phyloP scores from a whole-genome alignment of 2,329 filamentous ascomycete species.

The Colletotrichum incanum region DNA sequence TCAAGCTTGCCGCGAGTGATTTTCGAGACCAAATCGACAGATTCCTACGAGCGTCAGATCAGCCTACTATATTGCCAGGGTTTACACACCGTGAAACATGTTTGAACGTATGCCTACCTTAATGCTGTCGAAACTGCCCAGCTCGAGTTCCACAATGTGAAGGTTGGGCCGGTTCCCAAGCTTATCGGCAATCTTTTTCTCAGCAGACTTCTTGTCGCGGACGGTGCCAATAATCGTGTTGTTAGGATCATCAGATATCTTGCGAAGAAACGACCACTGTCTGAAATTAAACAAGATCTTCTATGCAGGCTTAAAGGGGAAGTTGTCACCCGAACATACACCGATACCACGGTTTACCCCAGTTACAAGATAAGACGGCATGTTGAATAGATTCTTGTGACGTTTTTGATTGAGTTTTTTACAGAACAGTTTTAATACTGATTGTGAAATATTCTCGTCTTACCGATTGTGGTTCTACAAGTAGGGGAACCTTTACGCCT shows the following conservation, averaged over 20 bases:
- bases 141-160: conserved; percentile 59
- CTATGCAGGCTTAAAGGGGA: not conserved
- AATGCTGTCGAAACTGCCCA: conserved; percentile 57
- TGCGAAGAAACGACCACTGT: conserved; percentile 34
- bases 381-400: not conserved
- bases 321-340: not conserved
- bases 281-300: not conserved
- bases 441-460: too few species aligned
- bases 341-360: conserved; percentile 19
- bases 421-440: too few species aligned
- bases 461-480: too few species aligned
- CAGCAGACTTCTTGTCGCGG: conserved; percentile 61
- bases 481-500: too few species aligned
- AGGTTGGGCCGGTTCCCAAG: conserved; percentile 58
- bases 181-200: conserved; percentile 60
- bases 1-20: not conserved
- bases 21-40: not conserved
- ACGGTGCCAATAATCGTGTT: conserved; percentile 65
- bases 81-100: too few species aligned
- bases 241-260: conserved; percentile 56
- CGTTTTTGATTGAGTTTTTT: not conserved
- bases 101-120: conserved; percentile 47
- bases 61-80: too few species aligned
- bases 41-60: too few species aligned
- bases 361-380: conserved; percentile 15